Evolutionary conservation across 495 filamentous ascomycete genomes (phyloP), one percentile per base, ranked within the genome.

Genomic region (Friedmanniomyces endolithicus): DNA sequence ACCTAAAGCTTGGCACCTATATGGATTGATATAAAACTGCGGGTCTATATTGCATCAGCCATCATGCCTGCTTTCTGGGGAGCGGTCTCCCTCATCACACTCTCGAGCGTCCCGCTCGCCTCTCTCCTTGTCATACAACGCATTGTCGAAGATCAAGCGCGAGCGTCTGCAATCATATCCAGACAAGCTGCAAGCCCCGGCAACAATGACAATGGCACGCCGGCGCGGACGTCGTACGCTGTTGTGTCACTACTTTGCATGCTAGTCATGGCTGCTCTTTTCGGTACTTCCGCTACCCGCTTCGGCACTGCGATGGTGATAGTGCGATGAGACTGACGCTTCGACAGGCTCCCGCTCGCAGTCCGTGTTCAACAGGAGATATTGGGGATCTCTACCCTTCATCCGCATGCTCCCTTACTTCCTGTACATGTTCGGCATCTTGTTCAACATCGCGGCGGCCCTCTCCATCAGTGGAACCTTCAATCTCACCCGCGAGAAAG

Each of bases 331-430:
- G n/a, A 54, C 22, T 54, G 34, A 20, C 31, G 11, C 8, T 6
- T 1, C 19, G 6, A 2, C 33, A 66, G 64, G 64, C 12, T 62
- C 60, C 31, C 64, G 64, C 6, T 48, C 51, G 2, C 53, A 55
- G 22, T 51, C 58, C n/a, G 29, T 66, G 3, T 50, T 53, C 39
- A 29, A 48, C 24, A 8, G 24, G 6, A 47, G 44, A 3, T 40
- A 58, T 35, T 44, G 64, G 14, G 49, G 31, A 23, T 24, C 20
- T 25, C 46, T 66, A 24, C 59, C 61, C 44, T 50, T 59, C n/a
- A 67, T 62, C n/a, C 60, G 58, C 34, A 14, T 59, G 3, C 27
- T 67, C 14, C 55, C 61, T 6, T 33, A 60, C 22, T 23, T 60
- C 12, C 61, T 61, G n/a, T 58, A 63, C 49, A 11, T 58, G 14